These are phyloP conservation scores for Colletotrichum plurivorum DNA, from an alignment of 2,329 filamentous ascomycete species.

Conservation along the genomic window DNA sequence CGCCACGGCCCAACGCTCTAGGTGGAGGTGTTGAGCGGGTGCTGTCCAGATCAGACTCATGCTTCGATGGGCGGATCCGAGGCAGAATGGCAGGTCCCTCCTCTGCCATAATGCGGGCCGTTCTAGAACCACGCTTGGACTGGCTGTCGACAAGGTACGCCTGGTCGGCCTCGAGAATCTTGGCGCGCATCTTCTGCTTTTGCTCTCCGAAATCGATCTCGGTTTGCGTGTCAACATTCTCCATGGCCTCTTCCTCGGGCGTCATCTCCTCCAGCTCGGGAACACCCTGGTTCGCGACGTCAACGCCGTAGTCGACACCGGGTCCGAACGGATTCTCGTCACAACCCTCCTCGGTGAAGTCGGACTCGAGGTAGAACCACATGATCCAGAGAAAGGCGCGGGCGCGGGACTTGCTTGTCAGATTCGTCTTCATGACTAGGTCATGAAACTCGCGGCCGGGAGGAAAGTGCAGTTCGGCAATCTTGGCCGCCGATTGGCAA, in stretches of 20 bases:
- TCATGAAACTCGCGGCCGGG: constrained; percentile 93
- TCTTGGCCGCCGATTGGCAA: constrained; percentile 88
- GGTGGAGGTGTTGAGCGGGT: constrained; percentile 60
- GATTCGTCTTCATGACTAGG: constrained; percentile 89
- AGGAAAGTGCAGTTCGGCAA: constrained; percentile 94
- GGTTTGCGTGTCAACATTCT: constrained; percentile 82
- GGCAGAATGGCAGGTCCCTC: constrained; percentile 73
- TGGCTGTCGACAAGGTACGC: constrained; percentile 75
- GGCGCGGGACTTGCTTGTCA: constrained; percentile 86
- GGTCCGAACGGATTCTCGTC: constrained; percentile 91
- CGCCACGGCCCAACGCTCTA: constrained; percentile 47
- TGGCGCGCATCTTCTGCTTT: constrained; percentile 81
- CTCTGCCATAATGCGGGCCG: constrained; percentile 57
- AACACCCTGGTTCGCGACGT: constrained; percentile 78
- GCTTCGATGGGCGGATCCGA: constrained; percentile 74
- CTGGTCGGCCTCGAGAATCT: constrained; percentile 83
- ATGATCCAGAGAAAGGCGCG: constrained; percentile 96
- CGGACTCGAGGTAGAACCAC: constrained; percentile 99
- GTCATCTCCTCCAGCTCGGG: constrained; percentile 77
- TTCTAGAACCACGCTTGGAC: constrained; percentile 66
- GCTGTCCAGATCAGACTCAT: constrained; percentile 65
- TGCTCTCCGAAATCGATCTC: constrained; percentile 79
- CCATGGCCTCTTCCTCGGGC: constrained; percentile 73
- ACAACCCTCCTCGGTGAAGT: constrained; percentile 90
- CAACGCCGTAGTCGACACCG: constrained; percentile 75